phyloP scores from a whole-genome alignment of 768 basidiomycete genomes.

The Psilocybe sp. region DNA sequence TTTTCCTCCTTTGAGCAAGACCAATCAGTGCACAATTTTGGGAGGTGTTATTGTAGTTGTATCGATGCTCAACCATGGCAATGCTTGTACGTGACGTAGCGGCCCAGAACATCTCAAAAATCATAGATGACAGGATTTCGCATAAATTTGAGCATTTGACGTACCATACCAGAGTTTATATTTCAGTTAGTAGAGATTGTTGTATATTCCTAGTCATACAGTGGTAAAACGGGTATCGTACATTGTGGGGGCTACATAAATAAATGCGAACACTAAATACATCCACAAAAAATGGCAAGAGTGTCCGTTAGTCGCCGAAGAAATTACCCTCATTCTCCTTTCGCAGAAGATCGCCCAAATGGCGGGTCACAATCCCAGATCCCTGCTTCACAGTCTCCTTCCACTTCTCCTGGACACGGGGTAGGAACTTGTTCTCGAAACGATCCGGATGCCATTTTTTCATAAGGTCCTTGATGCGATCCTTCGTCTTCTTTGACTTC shows the following conservation, averaged over 20 bases:
- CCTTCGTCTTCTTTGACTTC: slow-evolving; percentile 53
- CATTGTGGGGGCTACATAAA: slow-evolving; percentile 17
- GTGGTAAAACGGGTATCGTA: slow-evolving; percentile 19
- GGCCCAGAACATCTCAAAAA: too few relatives aligned
- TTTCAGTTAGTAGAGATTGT: too few relatives aligned
- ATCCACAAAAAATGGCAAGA: slow-evolving; percentile 7
- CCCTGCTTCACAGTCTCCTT: slow-evolving; percentile 67
- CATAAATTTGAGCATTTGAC: too few relatives aligned
- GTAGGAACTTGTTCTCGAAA: slow-evolving; percentile 67
- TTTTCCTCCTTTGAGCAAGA: too few relatives aligned
- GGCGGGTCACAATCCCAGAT: slow-evolving; percentile 69
- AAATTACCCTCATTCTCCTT: slow-evolving; percentile 36
- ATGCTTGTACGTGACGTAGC: too few relatives aligned
- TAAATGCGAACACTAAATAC: slow-evolving; percentile 12
- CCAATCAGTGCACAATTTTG: too few relatives aligned
- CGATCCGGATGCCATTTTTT: slow-evolving; percentile 82
- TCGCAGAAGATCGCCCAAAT: slow-evolving; percentile 67
- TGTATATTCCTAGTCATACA: slow-evolving; percentile 8
- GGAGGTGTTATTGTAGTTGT: too few relatives aligned
- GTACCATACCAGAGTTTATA: too few relatives aligned
- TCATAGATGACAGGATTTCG: too few relatives aligned
- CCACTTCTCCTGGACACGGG: slow-evolving; percentile 61
- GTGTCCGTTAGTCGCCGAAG: slow-evolving; percentile 13
- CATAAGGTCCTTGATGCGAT: slow-evolving; percentile 74
- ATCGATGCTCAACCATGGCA: too few relatives aligned